Evolutionary conservation across 163 green algal genomes (phyloP).

Genomic region (Scenedesmus sp.): DNA sequence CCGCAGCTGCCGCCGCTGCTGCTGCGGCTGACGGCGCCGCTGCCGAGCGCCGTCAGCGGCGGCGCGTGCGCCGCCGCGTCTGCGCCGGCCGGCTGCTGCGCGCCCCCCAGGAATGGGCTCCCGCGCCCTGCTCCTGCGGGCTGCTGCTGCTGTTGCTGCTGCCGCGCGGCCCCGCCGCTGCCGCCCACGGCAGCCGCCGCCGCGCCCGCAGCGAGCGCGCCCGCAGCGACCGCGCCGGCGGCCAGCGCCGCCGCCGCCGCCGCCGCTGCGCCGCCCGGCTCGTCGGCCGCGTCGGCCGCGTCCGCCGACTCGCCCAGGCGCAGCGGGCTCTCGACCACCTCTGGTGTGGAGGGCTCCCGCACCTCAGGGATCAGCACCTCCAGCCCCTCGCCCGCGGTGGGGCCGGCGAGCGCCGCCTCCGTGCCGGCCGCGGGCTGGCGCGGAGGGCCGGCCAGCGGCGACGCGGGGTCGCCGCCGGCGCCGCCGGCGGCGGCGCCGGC

Average conservation of each 20-base stretch:
- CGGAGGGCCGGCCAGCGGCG: neutral
- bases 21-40: conserved; percentile 24
- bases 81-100: neutral
- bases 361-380: conserved; percentile 26
- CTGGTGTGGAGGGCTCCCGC: conserved; percentile 28
- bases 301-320: neutral
- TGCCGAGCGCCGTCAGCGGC: neutral
- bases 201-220: neutral
- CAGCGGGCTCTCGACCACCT: conserved; percentile 19
- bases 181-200: neutral
- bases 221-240: neutral
- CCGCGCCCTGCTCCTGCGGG: too few relatives aligned
- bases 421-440: too few relatives aligned
- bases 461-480: neutral
- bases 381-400: neutral
- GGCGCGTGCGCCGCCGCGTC: neutral
- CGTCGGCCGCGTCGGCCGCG: neutral
- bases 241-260: neutral
- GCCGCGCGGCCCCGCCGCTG: neutral
- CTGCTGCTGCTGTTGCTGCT: neutral
- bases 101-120: neutral
- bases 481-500: too few relatives aligned
- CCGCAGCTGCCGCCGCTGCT: conserved; percentile 24
- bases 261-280: neutral
- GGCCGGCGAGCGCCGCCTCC: neutral